A percentile compares a stretch with the other conserved stretches of the same genome.
Conservation (phyloP, 768 basidiomycete species). For the Leccinellum rugosiceps region DNA sequence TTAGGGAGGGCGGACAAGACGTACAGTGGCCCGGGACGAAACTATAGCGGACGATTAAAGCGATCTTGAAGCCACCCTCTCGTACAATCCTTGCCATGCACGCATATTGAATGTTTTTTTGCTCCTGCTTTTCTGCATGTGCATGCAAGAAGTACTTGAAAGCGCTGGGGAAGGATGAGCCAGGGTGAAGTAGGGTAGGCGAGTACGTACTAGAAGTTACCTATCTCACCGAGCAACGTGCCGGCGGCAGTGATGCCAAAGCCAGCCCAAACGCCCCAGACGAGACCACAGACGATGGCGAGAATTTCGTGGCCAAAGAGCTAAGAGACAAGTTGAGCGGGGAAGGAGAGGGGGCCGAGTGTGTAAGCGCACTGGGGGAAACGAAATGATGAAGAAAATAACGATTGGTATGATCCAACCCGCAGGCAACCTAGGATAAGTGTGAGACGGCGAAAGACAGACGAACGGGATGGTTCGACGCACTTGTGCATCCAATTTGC, state of each 20-base stretch:
- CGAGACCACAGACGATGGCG: constrained; percentile 82
- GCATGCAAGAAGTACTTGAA: constrained; percentile 78
- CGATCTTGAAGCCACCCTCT: constrained; percentile 86
- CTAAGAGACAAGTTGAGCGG: constrained; percentile 31
- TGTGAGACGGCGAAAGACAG: background rate
- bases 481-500: constrained; percentile 45
- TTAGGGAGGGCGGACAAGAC: constrained; percentile 22
- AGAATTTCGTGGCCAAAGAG: constrained; percentile 93
- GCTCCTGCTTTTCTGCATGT: constrained; percentile 73
- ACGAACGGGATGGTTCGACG: constrained; percentile 1
- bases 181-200: background rate
- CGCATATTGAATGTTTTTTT: constrained; percentile 54
- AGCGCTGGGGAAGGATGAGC: constrained; percentile 45
- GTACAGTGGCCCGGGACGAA: constrained; percentile 86
- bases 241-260: constrained; percentile 85
- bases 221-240: constrained; percentile 82
- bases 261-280: constrained; percentile 86
- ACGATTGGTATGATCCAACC: constrained; percentile 82
- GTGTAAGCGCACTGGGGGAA: constrained; percentile 61
- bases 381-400: constrained; percentile 79
- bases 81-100: constrained; percentile 68
- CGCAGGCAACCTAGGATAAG: constrained; percentile 39
- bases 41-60: constrained; percentile 70
- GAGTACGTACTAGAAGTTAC: constrained; percentile 76
- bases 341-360: background rate